These are phyloP conservation scores for Pseudovirgaria hyperparasitica DNA, from an alignment of 2,329 filamentous ascomycete genomes.

Conservation along the genomic window DNA sequence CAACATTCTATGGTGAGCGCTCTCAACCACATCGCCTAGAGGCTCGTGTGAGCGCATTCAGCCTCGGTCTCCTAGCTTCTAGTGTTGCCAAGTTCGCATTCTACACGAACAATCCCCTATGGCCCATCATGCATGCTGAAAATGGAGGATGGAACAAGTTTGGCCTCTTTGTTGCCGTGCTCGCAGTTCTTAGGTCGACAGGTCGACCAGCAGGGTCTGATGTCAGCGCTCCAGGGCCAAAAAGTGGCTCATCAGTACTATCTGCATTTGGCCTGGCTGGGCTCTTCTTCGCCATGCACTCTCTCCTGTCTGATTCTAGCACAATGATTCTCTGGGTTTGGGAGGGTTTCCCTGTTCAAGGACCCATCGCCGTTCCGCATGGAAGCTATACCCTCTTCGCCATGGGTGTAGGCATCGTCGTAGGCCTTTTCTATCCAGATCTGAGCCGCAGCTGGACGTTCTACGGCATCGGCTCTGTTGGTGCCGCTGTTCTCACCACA, in stretches of 20 bases:
- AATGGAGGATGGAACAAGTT: constrained; percentile 91
- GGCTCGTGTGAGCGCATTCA: constrained; percentile 67
- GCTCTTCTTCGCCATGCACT: constrained; percentile 80
- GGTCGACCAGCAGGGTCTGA: constrained; percentile 41
- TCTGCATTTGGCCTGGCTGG: constrained; percentile 70
- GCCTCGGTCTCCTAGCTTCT: constrained; percentile 70
- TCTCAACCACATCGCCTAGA: constrained; percentile 65
- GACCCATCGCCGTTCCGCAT: constrained; percentile 79
- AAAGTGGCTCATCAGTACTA: constrained; percentile 55
- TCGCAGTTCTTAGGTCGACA: constrained; percentile 66
- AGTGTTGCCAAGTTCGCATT: constrained; percentile 86
- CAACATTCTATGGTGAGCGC: constrained; percentile 67
- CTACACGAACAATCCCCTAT: constrained; percentile 90
- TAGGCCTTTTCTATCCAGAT: constrained; percentile 61
- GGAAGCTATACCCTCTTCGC: constrained; percentile 74
- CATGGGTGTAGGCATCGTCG: constrained; percentile 70
- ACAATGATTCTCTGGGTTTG: constrained; percentile 99
- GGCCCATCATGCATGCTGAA: constrained; percentile 79
- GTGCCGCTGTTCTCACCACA: constrained; percentile 64
- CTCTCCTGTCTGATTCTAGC: constrained; percentile 87
- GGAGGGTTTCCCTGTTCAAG: constrained; percentile 87
- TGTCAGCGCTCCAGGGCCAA: constrained; percentile 38
- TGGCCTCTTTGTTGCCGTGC: constrained; percentile 60
- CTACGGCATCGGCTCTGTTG: constrained; percentile 65
- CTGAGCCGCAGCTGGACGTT: constrained; percentile 66